Evolutionary conservation across 2,329 filamentous ascomycete genomes (phyloP).

Genomic region (Xylariaceae sp.): DNA sequence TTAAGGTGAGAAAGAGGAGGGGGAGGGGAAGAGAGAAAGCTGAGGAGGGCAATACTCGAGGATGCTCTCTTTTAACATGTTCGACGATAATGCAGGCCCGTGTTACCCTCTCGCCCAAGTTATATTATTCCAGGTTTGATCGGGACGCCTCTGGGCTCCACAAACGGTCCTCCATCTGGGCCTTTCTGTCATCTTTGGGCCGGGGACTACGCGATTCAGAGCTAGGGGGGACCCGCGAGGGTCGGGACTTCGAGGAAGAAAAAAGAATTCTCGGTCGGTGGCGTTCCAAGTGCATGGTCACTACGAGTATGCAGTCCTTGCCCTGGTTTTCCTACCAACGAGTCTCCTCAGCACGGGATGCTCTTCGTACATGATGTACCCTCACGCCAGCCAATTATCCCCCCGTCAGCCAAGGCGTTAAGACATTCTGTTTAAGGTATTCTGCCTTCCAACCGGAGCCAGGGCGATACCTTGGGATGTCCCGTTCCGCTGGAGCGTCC

Average conservation of each 20-base stretch:
- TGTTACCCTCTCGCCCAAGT: background rate
- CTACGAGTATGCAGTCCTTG: background rate
- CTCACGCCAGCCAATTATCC: background rate
- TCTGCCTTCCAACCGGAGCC: background rate
- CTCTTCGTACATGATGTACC: no score
- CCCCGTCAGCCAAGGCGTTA: background rate
- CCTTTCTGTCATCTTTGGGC: background rate
- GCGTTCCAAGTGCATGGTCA: slow-evolving; percentile 5
- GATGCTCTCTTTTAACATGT: slow-evolving; percentile 21
- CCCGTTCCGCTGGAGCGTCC: slow-evolving; percentile 1
- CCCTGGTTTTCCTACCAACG: background rate
- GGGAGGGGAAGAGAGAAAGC: slow-evolving; percentile 24
- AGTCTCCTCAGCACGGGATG: no score
- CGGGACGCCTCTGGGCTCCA: slow-evolving; percentile 20
- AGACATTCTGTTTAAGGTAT: background rate
- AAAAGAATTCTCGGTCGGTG: slow-evolving; percentile 2
- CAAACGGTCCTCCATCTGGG: slow-evolving; percentile 7
- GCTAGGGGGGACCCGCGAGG: background rate
- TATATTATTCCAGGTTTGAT: slow-evolving; percentile 16
- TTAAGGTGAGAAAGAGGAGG: slow-evolving; percentile 22
- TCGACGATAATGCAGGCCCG: background rate
- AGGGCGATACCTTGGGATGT: background rate
- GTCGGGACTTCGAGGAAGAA: background rate
- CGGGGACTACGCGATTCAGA: background rate
- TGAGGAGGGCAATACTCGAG: slow-evolving; percentile 19